Conservation (phyloP, 73 alveolate species). For the Paramecium biaurelia region DNA sequence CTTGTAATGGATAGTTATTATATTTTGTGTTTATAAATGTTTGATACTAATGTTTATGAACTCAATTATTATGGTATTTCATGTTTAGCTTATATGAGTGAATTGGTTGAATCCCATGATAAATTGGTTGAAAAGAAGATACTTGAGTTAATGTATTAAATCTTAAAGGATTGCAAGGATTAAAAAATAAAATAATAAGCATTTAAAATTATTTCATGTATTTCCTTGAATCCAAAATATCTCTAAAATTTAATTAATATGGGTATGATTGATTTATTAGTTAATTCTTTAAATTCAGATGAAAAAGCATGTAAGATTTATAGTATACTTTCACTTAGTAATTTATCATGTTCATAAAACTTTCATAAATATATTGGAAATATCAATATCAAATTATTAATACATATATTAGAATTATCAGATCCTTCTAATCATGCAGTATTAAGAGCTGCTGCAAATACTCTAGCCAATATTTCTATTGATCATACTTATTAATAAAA, state of each 20-base stretch:
- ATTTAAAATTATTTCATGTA: slow-evolving; percentile 28
- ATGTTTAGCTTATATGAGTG: slow-evolving; percentile 46
- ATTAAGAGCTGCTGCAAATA: slow-evolving; percentile 66
- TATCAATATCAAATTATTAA: slow-evolving; percentile 47
- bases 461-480: slow-evolving; percentile 56
- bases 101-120: slow-evolving; percentile 48
- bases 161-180: slow-evolving; percentile 12
- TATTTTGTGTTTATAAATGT: background rate
- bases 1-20: background rate
- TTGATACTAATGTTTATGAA: slow-evolving; percentile 26
- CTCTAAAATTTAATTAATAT: slow-evolving; percentile 16
- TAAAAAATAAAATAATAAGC: slow-evolving; percentile 42
- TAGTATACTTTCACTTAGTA: slow-evolving; percentile 52
- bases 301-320: slow-evolving; percentile 53
- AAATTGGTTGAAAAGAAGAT: slow-evolving; percentile 41
- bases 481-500: slow-evolving; percentile 52
- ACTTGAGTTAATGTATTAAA: slow-evolving; percentile 15
- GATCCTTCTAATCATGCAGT: slow-evolving; percentile 52
- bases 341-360: slow-evolving; percentile 51
- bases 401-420: slow-evolving; percentile 57
- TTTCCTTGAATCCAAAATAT: slow-evolving; percentile 55
- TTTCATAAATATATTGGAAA: slow-evolving; percentile 49
- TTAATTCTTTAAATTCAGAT: slow-evolving; percentile 40
- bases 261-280: slow-evolving; percentile 60
- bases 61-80: slow-evolving; percentile 29